These are phyloP conservation scores for Epithele typhae DNA, from an alignment of 768 basidiomycete genomes.

Conservation along the genomic window DNA sequence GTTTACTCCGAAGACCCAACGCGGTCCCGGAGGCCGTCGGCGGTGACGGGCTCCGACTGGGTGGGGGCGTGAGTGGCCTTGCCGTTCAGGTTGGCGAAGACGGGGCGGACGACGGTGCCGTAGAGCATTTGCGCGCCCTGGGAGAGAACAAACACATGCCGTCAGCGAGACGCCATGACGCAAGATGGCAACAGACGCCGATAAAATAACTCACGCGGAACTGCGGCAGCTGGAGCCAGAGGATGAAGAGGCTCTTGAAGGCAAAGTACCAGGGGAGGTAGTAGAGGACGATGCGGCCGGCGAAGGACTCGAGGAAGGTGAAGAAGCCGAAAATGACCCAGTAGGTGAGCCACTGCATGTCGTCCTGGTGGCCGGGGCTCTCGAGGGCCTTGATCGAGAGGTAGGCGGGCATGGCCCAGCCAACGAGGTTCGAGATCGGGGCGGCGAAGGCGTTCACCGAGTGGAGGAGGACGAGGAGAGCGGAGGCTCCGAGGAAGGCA, in stretches of 20 bases:
- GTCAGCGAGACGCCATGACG: constrained; percentile 6
- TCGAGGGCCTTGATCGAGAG: constrained; percentile 95
- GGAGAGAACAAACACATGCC: constrained; percentile 5
- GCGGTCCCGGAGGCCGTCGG: constrained; percentile 43
- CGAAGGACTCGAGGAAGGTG: constrained; percentile 88
- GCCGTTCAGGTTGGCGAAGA: constrained; percentile 59
- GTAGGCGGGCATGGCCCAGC: constrained; percentile 92
- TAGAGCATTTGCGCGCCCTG: constrained; percentile 89
- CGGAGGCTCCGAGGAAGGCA: constrained; percentile 68
- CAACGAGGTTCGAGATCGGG: constrained; percentile 91
- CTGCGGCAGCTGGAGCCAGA: constrained; percentile 87
- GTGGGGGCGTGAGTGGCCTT: constrained; percentile 22
- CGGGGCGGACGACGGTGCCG: constrained; percentile 70
- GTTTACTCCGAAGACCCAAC: constrained; percentile 32
- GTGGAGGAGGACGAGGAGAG: constrained; percentile 69
- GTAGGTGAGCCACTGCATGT: constrained; percentile 96
- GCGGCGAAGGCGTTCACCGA: constrained; percentile 88
- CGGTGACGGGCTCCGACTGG: constrained; percentile 47
- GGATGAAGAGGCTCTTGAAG: constrained; percentile 85
- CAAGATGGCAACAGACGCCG: constrained; percentile 14
- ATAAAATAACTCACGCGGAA: constrained; percentile 61
- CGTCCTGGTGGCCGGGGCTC: constrained; percentile 73
- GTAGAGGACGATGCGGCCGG: constrained; percentile 79
- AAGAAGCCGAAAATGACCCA: constrained; percentile 95
- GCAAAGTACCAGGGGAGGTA: constrained; percentile 94